These are phyloP conservation scores for Pyrus hybrid DNA, from an alignment of 331 rosid genomes.

Conservation along the genomic window DNA sequence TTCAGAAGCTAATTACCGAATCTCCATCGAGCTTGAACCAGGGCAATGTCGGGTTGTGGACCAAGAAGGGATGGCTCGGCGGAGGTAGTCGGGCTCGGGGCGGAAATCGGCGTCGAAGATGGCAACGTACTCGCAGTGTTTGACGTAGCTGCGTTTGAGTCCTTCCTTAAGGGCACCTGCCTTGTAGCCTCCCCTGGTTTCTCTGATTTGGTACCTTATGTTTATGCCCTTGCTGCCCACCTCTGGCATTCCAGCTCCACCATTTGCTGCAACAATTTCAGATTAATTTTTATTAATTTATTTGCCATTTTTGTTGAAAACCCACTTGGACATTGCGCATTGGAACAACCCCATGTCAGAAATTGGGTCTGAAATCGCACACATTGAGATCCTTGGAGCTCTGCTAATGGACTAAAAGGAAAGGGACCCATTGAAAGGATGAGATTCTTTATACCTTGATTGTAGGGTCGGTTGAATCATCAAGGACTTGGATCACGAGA, in stretches of 20 bases:
- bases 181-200: slow-evolving; percentile 65
- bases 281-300: not conserved
- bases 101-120: slow-evolving; percentile 85
- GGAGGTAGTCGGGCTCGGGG: slow-evolving; percentile 74
- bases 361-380: not conserved
- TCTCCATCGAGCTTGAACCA: slow-evolving; percentile 93
- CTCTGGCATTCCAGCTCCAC: slow-evolving; percentile 83
- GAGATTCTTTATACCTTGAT: slow-evolving; percentile 41
- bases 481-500: slow-evolving; percentile 87
- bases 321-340: not conserved
- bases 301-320: not conserved
- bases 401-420: not conserved
- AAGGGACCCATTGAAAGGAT: not conserved
- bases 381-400: not conserved
- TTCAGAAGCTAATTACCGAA: slow-evolving; percentile 42
- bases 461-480: slow-evolving; percentile 76
- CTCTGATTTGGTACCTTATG: slow-evolving; percentile 77
- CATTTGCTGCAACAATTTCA: slow-evolving; percentile 51
- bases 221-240: slow-evolving; percentile 85
- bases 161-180: slow-evolving; percentile 91
- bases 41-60: slow-evolving; percentile 62
- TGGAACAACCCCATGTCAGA: slow-evolving; percentile 10
- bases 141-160: slow-evolving; percentile 65
- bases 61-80: slow-evolving; percentile 74
- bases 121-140: slow-evolving; percentile 75